These are phyloP conservation scores for Saccharomycopsis fodiens DNA, from an alignment of 805 yeast genomes.

Conservation along the genomic window DNA sequence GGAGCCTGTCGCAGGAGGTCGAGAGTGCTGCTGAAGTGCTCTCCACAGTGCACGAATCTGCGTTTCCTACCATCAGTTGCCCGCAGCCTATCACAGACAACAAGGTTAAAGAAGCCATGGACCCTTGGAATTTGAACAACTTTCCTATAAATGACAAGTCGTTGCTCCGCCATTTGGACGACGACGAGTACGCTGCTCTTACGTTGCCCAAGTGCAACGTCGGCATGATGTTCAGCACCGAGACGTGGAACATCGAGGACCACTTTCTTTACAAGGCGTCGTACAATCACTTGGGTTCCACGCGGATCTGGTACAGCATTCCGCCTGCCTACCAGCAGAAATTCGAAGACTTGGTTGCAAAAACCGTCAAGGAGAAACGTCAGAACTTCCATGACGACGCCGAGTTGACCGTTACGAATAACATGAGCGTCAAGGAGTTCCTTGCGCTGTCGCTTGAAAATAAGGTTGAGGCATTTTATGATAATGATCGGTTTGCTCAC, in stretches of 20 bases:
- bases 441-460: slow-evolving; percentile 28
- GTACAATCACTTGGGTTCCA: slow-evolving; percentile 49
- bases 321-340: slow-evolving; percentile 45
- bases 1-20: slow-evolving; percentile 27
- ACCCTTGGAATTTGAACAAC: slow-evolving; percentile 55
- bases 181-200: slow-evolving; percentile 36
- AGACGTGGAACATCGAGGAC: slow-evolving; percentile 55
- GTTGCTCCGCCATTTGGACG: slow-evolving; percentile 36
- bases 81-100: slow-evolving; percentile 16
- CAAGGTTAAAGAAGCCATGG: slow-evolving; percentile 8
- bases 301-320: slow-evolving; percentile 55
- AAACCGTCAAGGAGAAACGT: slow-evolving; percentile 3
- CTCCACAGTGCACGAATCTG: slow-evolving; percentile 35
- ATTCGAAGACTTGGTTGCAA: slow-evolving; percentile 38
- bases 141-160: slow-evolving; percentile 44
- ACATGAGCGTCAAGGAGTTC: slow-evolving; percentile 16
- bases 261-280: slow-evolving; percentile 47
- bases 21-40: slow-evolving; percentile 30
- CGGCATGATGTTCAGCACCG: slow-evolving; percentile 46
- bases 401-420: neutral
- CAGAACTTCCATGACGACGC: slow-evolving; percentile 9
- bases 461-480: slow-evolving; percentile 27
- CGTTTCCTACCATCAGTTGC: slow-evolving; percentile 24
- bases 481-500: slow-evolving; percentile 21
- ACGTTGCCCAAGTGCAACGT: slow-evolving; percentile 39